Evolutionary conservation across 2,329 filamentous ascomycete genomes (phyloP).

Genomic region (Aspergillus sojae): DNA sequence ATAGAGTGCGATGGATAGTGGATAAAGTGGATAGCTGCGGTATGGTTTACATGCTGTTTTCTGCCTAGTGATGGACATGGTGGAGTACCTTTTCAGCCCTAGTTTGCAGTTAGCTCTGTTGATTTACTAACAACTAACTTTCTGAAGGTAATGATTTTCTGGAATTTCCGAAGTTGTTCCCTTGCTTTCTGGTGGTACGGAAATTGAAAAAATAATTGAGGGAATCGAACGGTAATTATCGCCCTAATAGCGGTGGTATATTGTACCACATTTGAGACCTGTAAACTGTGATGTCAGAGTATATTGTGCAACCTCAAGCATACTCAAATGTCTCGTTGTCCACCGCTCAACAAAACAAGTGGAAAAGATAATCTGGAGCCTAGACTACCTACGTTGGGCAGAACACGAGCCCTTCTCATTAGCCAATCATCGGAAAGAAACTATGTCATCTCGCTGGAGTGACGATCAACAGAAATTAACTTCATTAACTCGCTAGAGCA

Average conservation of each 20-base stretch:
- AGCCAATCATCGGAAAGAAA: constrained; percentile 15
- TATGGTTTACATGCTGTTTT: constrained; percentile 1
- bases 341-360: neutral
- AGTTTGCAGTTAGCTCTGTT: neutral
- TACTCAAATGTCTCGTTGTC: neutral
- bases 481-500: constrained; percentile 4
- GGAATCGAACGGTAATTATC: no score
- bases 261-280: neutral
- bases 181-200: neutral
- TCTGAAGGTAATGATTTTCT: neutral
- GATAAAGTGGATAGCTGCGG: neutral
- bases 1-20: neutral
- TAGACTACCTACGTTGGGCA: constrained; percentile 16
- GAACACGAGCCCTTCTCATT: constrained; percentile 1
- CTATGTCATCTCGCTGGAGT: constrained; percentile 21
- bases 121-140: neutral
- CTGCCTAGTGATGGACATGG: neutral
- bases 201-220: no score
- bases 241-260: neutral
- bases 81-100: neutral
- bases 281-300: neutral
- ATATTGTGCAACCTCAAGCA: neutral
- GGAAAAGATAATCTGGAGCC: constrained; percentile 10
- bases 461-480: constrained; percentile 11
- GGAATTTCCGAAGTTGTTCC: neutral